Evolutionary conservation across 148 eudicot species (phyloP), one percentile per base, ranked within the genome.

Genomic region (Beta vulgaris): DNA sequence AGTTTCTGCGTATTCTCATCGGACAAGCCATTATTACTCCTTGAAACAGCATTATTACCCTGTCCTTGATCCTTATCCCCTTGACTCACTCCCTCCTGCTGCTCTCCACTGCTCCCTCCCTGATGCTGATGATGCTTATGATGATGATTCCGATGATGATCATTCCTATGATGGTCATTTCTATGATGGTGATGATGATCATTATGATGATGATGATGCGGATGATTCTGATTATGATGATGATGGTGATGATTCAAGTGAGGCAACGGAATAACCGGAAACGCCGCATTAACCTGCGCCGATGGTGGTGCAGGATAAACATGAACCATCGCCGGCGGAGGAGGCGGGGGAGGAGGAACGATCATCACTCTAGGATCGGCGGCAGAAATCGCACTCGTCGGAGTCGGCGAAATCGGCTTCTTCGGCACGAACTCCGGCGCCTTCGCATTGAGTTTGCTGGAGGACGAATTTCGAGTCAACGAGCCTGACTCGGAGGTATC

Each of bases 351-450:
- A 23, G 89, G 82, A n/a, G 86, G 83, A 1, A 80, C 58, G 66
- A 85, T 72, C 69, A 75, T 26, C 53, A 79, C 51, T 39, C 75
- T 61, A 36, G 83, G 79, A 67, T 76, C 79, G 25, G 54, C 67
- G 26, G 23, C 74, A 16, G 40, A 3, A 11, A 35, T 3, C 2
- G 80, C 7, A 25, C 51, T 73, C 35, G 77, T 55, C 46, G 77
- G 62, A 29, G 81, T 74, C 13, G 82, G 60, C n/a, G 79, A 72
- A 18, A 61, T 21, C 21, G 73, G 60, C 13, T 78, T 75, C 76
- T 55, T 73, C 1, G 85, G 82, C 0, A 89, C 91, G 48, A 93
- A 93, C 78, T 89, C 98, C 0, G 93, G 90, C 5, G 98, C 98
- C 69, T 84, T 63, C 4, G 98, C 98, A 79, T 86, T 93, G 21